Evolutionary conservation across 2,329 filamentous ascomycete species (phyloP), one percentile per base, ranked within the genome.

Genomic region (Anthostomella pinea): DNA sequence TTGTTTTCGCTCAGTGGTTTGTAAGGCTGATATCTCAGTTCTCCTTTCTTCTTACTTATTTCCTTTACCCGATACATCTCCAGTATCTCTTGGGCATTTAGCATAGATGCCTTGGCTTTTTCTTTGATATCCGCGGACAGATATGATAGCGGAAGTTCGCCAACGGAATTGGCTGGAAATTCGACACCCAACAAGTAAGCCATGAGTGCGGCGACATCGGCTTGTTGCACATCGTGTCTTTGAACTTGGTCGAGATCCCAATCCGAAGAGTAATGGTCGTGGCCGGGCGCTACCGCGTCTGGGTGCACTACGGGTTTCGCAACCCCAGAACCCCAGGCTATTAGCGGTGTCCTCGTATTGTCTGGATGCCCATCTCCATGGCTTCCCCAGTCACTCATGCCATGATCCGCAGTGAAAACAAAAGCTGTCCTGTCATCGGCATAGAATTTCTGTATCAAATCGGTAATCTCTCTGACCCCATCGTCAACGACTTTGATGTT

Each of bases 351-450:
- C 33, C 93, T 79, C 3, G 93, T 98, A 55, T 97, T 98, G 62
- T 98, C 87, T 0, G 93, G 93, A 63, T 98, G 90, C 6, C 93
- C 93, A 61, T 98, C 93, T 23, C 94, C 94, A 60, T 98, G 94
- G 52, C 90, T 97, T n/a, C 94, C 93, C 83, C 86, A 96, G 63
- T 98, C 93, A 57, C 88, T 97, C 93, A 98, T 98, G 13, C 93
- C 93, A 62, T 98, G 93, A 57, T 98, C 93, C 6, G 93, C 93
- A 1, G 94, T 98, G 59, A 98, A 98, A 11, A 98, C 79, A 59
- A 91, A 98, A 0, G 94, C 88, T 0, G 93, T 97, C 62, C 93
- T 83, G 36, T 78, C 84, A 51, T 89, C 83, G 5, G 68, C 73
- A 54, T 96, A 98, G 59, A 97, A 98, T 9, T 84, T 77, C 22